Percentiles rank a stretch among this genome's conserved stretches.
Evolutionary conservation across 768 basidiomycete species (phyloP).

Genomic region (Bullera alba): DNA sequence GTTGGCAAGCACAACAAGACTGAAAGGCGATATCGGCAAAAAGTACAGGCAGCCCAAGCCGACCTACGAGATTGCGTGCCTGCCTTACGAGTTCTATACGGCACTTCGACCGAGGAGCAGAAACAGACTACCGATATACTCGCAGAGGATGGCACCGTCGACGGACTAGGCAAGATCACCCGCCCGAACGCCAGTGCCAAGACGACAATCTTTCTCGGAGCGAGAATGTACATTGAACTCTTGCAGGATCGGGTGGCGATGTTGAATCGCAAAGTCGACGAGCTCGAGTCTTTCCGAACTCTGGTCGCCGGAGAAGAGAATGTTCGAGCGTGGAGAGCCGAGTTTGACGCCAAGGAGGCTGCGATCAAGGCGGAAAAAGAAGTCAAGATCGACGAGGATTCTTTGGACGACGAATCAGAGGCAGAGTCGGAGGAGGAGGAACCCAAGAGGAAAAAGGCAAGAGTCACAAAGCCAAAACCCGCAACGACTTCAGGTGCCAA

Average conservation of each 20-base stretch:
- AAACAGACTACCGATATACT: constrained; percentile 31
- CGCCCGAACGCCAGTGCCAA: constrained; percentile 41
- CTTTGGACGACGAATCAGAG: constrained; percentile 15
- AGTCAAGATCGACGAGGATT: constrained; percentile 13
- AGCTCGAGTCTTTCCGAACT: constrained; percentile 25
- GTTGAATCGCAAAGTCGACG: constrained; percentile 29
- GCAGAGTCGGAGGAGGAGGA: constrained; percentile 27
- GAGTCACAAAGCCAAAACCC: constrained; percentile 10
- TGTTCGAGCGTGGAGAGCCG: constrained; percentile 17
- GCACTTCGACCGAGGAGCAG: constrained; percentile 40
- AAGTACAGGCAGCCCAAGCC: constrained; percentile 43
- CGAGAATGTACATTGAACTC: constrained; percentile 41
- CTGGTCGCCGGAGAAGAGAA: constrained; percentile 29
- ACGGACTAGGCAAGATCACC: constrained; percentile 40
- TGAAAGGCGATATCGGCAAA: constrained; percentile 43
- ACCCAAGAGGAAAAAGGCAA: constrained; percentile 22
- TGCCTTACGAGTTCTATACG: constrained; percentile 41
- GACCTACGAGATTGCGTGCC: constrained; percentile 43
- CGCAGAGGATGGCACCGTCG: constrained; percentile 37
- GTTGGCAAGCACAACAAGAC: constrained; percentile 46
- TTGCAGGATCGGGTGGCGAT: constrained; percentile 24
- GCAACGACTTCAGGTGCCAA: constrained; percentile 2
- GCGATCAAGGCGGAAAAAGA: constrained; percentile 9
- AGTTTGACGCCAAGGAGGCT: constrained; percentile 24
- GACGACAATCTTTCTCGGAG: constrained; percentile 41